Percentiles rank a stretch among this genome's conserved stretches.
Conservation (phyloP, 495 filamentous ascomycete genomes). For the Cetradonia linearis region DNA sequence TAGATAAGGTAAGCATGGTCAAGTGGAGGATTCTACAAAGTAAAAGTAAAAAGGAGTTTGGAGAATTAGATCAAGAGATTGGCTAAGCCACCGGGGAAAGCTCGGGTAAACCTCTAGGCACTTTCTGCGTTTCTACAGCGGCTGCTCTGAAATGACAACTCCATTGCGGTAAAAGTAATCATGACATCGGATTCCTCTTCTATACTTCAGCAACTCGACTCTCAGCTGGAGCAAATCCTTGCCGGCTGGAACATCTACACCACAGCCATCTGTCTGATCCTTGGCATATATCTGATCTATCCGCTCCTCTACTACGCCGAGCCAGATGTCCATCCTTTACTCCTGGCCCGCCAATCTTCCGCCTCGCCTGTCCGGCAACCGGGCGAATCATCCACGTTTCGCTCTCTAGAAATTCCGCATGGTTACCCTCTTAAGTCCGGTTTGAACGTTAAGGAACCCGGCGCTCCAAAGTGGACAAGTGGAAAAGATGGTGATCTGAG, state of each 20-base stretch:
- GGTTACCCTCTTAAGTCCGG: constrained; percentile 73
- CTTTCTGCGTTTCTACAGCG: background rate
- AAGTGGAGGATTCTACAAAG: too few relatives aligned
- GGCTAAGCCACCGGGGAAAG: background rate
- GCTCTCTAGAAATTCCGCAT: constrained; percentile 71
- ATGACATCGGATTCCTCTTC: constrained; percentile 12
- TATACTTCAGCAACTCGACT: constrained; percentile 45
- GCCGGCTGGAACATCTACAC: constrained; percentile 72
- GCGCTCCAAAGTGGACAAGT: constrained; percentile 67
- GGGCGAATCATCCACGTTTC: constrained; percentile 73
- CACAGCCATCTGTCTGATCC: constrained; percentile 47
- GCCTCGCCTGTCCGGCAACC: constrained; percentile 68
- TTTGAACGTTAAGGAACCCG: constrained; percentile 74
- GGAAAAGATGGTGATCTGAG: constrained; percentile 84
- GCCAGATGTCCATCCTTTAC: constrained; percentile 82
- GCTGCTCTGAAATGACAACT: background rate
- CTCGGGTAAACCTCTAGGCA: background rate
- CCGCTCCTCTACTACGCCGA: constrained; percentile 52
- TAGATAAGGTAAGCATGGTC: background rate
- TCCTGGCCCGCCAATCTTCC: constrained; percentile 75
- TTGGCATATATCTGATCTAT: constrained; percentile 55
- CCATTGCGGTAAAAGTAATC: background rate
- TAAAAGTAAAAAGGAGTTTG: background rate
- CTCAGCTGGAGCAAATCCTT: constrained; percentile 54
- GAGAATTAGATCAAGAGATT: background rate